Percentiles rank a stretch among this genome's conserved stretches.
Conservation (phyloP, 2,329 filamentous ascomycete genomes). For the Boeremia exigua region DNA sequence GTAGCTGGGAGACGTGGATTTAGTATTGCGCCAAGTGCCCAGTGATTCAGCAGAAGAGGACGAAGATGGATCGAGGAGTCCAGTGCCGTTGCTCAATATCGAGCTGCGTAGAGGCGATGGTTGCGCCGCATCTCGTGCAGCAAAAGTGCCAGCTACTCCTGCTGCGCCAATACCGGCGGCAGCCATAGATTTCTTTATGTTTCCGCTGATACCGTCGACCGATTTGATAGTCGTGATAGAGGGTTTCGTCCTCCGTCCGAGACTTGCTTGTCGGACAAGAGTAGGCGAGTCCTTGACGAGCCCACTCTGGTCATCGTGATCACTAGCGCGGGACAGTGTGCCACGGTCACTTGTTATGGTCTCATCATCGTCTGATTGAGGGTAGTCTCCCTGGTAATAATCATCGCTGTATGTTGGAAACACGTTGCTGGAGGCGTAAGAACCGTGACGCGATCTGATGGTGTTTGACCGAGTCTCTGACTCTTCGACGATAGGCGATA, state of each 20-base stretch:
- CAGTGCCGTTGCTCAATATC: constrained; percentile 42
- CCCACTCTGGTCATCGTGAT: constrained; percentile 45
- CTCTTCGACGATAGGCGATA: constrained; percentile 58
- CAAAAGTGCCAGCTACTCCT: constrained; percentile 17
- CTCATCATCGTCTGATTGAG: constrained; percentile 48
- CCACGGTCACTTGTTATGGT: constrained; percentile 43
- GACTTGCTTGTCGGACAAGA: constrained; percentile 53
- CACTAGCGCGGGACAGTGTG: constrained; percentile 35
- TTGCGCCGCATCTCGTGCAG: constrained; percentile 24
- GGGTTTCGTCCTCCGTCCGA: constrained; percentile 56
- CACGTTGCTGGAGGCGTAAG: constrained; percentile 57
- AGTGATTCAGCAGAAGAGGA: constrained; percentile 46
- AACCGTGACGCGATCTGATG: constrained; percentile 49
- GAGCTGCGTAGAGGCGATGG: constrained; percentile 29
- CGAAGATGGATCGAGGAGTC: constrained; percentile 41
- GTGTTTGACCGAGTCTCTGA: constrained; percentile 53
- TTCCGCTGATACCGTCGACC: constrained; percentile 42
- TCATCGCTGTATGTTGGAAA: constrained; percentile 52
- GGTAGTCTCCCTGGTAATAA: constrained; percentile 47
- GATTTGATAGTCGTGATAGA: constrained; percentile 57
- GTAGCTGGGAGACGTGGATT: constrained; percentile 22
- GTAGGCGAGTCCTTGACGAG: constrained; percentile 45
- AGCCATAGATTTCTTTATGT: constrained; percentile 23
- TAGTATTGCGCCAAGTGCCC: constrained; percentile 31
- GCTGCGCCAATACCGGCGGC: constrained; percentile 26